Percentiles rank a stretch among this genome's conserved stretches.
phyloP scores from a whole-genome alignment of 208 protist species.

The Wallacemonas sp. region DNA sequence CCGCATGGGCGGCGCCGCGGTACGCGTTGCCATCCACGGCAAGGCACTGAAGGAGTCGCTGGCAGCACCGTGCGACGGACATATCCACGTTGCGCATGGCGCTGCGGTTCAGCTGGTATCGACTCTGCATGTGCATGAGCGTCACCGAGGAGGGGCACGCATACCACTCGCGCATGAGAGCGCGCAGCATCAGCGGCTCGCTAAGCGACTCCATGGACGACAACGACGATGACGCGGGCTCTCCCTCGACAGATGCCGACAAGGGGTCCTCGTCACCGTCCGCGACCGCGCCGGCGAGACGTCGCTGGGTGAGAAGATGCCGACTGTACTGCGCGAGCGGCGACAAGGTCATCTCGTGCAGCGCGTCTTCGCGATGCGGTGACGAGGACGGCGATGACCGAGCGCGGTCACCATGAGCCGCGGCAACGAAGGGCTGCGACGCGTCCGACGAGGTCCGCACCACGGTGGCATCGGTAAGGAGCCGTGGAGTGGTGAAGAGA shows the following conservation, averaged over 20 bases:
- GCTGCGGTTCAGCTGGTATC: constrained; percentile 37
- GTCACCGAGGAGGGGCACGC: constrained; percentile 25
- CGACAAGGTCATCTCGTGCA: constrained; percentile 17
- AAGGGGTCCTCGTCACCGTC: not conserved
- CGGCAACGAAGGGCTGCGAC: not conserved
- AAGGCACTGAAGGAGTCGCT: constrained; percentile 44
- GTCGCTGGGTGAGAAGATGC: constrained; percentile 28
- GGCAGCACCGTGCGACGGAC: constrained; percentile 54
- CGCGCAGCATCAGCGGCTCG: constrained; percentile 63
- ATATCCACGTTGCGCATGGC: constrained; percentile 61
- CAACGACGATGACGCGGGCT: not conserved
- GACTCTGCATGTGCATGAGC: constrained; percentile 13
- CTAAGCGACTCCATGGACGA: constrained; percentile 39
- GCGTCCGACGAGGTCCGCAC: not conserved
- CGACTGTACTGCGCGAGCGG: constrained; percentile 33
- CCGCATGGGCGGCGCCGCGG: not conserved
- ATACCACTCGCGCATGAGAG: constrained; percentile 68
- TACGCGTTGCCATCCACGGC: not conserved
- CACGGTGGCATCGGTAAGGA: constrained; percentile 2
- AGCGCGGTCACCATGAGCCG: not conserved
- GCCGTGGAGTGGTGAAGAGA: constrained; percentile 40
- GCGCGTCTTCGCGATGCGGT: not conserved
- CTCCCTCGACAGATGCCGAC: not conserved
- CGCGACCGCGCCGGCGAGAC: constrained; percentile 20
- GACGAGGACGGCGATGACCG: no score